These are phyloP conservation scores for Pyrenula aspistea DNA, from an alignment of 495 filamentous ascomycete species.

Conservation along the genomic window DNA sequence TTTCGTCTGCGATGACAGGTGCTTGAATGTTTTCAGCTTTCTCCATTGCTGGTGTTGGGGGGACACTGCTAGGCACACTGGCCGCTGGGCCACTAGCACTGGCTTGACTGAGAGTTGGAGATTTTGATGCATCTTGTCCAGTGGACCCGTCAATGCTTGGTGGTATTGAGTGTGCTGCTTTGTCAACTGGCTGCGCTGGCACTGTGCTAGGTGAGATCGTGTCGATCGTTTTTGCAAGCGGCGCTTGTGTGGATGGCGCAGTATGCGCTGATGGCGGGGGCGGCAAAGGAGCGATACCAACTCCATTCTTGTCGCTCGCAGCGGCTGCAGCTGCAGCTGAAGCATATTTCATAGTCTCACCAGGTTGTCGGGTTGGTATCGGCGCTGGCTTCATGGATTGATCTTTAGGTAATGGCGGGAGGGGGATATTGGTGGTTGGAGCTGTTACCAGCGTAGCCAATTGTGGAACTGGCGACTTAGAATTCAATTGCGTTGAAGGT, in stretches of 20 bases:
- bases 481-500: slow-evolving; percentile 66
- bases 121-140: slow-evolving; percentile 29
- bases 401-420: slow-evolving; percentile 6
- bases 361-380: slow-evolving; percentile 67
- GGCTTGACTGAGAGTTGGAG: slow-evolving; percentile 33
- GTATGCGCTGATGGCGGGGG: slow-evolving; percentile 63
- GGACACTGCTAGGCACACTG: slow-evolving; percentile 20
- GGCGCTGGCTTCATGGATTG: slow-evolving; percentile 79
- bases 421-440: slow-evolving; percentile 3
- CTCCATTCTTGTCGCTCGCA: slow-evolving; percentile 73
- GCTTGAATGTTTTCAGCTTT: slow-evolving; percentile 24
- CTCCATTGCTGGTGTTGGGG: slow-evolving; percentile 29
- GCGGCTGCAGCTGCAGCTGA: slow-evolving; percentile 93
- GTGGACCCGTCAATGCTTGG: slow-evolving; percentile 23
- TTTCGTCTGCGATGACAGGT: slow-evolving; percentile 10
- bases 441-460: slow-evolving; percentile 73
- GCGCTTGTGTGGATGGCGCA: slow-evolving; percentile 28
- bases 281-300: slow-evolving; percentile 86
- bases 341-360: slow-evolving; percentile 90
- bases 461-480: slow-evolving; percentile 79
- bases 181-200: slow-evolving; percentile 39
- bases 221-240: slow-evolving; percentile 32
- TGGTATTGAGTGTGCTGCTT: slow-evolving; percentile 24
- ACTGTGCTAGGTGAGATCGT: slow-evolving; percentile 41
- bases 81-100: slow-evolving; percentile 18